Evolutionary conservation across 768 basidiomycete species (phyloP), one percentile per base, ranked within the genome.

Genomic region (Cystoderma amianthinum): DNA sequence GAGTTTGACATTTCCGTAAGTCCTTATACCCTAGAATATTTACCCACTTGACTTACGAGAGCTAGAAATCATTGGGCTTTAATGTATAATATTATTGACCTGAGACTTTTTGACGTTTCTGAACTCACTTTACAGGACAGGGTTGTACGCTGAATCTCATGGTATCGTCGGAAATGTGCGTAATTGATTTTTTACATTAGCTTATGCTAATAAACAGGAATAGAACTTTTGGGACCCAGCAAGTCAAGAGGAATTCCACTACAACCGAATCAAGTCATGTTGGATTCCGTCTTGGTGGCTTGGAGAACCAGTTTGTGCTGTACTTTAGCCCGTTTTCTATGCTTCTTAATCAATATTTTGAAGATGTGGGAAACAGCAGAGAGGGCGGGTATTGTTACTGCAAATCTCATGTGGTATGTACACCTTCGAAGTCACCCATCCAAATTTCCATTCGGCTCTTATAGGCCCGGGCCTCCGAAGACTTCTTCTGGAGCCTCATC

Each of bases 301-400:
- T 11, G 93, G 93, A 34, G 90, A 94, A 56, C 91, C 92, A 15
- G 91, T 93, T 46, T 43, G 51, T 60, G 15, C 4, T 22, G 36
- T 21, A 3, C 37, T 25, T 17, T 17, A 6, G 16, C 16, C n/a
- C 12, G 5, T 30, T 23, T 18, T 13, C 13, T 12, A 22, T 2
- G 44, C 32, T 48, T 13, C 41, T 24, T 24, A 5, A n/a, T 36
- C 9, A 7, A 42, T 7, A 30, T 38, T 41, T 11, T 43, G n/a
- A n/a, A 92, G 88, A 84, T 95, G 70, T 96, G 93, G 92, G 87
- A 90, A 54, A 93, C 91, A 0, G 87, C 83, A 2, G 73, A 68
- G 44, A 82, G 78, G 44, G 79, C 82, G 3, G 83, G 83, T 0
- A 57, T 90, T 9, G 66, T 76, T 24, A 85, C 86, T 3, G 92